These are phyloP conservation scores for Botrytis paeoniae DNA, from an alignment of 2,329 filamentous ascomycete genomes.

Conservation along the genomic window DNA sequence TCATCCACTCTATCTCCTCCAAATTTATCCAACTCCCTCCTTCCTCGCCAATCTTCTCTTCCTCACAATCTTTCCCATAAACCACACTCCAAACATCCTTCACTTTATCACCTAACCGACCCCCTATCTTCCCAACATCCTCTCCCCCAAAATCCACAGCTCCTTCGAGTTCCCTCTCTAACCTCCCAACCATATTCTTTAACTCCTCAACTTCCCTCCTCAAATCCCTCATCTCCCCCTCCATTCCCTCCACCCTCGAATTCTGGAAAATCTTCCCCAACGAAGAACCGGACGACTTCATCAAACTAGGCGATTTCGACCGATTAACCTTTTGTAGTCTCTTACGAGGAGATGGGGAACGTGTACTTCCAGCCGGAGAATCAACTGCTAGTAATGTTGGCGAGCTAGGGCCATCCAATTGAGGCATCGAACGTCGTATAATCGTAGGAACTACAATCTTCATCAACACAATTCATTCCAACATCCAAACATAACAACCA, in stretches of 20 bases:
- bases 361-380: background rate
- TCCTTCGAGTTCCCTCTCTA: background rate
- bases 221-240: background rate
- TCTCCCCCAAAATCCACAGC: background rate
- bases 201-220: background rate
- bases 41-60: background rate
- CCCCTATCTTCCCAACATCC: no score
- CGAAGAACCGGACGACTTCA: background rate
- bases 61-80: conserved; percentile 6
- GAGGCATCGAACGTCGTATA: background rate
- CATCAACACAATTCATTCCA: background rate
- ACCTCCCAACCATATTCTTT: background rate
- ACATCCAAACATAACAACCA: background rate
- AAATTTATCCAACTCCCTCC: background rate
- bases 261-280: background rate
- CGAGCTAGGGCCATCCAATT: background rate
- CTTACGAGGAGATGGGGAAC: background rate
- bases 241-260: background rate
- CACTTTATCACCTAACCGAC: background rate
- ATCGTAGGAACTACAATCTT: background rate
- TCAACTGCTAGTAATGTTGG: background rate
- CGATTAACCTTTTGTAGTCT: background rate
- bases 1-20: background rate
- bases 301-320: background rate
- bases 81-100: background rate